phyloP scores from a whole-genome alignment of 1,284 basidiomycete genomes.

The Agroathelia rolfsii region DNA sequence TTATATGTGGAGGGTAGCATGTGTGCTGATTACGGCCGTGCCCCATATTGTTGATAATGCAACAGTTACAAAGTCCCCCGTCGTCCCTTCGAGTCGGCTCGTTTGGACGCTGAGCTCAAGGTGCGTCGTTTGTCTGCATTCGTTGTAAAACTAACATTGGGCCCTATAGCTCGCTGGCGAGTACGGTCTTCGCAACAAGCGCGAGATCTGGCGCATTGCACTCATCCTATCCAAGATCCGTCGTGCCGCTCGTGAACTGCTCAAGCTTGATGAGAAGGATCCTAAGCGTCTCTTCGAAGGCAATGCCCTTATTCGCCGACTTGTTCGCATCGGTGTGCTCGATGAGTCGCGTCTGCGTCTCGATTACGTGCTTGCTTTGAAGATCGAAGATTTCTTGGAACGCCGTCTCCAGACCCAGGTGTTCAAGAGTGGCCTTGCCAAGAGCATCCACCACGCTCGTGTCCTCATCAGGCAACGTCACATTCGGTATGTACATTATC shows the following conservation, averaged over 20 bases:
- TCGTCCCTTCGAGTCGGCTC: constrained; percentile 94
- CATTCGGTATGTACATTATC: constrained; percentile 65
- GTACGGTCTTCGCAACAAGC: constrained; percentile 99
- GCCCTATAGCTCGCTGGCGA: constrained; percentile 84
- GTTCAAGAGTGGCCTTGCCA: constrained; percentile 97
- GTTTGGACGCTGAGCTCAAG: constrained; percentile 99
- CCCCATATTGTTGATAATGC: constrained; percentile 40
- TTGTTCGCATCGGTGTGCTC: constrained; percentile 99
- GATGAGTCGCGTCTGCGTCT: constrained; percentile 98
- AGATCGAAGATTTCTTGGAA: constrained; percentile 99
- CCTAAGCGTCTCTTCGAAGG: constrained; percentile 99
- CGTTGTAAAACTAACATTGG: constrained; percentile 7
- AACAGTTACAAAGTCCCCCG: constrained; percentile 95
- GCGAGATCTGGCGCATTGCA: constrained; percentile 99
- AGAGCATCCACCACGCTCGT: constrained; percentile 98
- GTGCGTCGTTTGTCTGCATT: constrained; percentile 28
- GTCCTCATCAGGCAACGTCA: constrained; percentile 96
- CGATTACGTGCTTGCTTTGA: constrained; percentile 98
- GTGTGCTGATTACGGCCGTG: constrained; percentile 52
- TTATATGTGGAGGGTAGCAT: constrained; percentile 47
- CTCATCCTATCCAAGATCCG: constrained; percentile 98
- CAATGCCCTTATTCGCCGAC: constrained; percentile 98
- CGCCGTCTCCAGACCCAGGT: constrained; percentile 98
- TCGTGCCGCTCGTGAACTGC: constrained; percentile 99
- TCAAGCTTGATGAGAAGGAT: constrained; percentile 99